A percentile compares a stretch with the other conserved stretches of the same genome.
Evolutionary conservation across 495 filamentous ascomycete genomes (phyloP).

Genomic region (Penicillium samsonianum): DNA sequence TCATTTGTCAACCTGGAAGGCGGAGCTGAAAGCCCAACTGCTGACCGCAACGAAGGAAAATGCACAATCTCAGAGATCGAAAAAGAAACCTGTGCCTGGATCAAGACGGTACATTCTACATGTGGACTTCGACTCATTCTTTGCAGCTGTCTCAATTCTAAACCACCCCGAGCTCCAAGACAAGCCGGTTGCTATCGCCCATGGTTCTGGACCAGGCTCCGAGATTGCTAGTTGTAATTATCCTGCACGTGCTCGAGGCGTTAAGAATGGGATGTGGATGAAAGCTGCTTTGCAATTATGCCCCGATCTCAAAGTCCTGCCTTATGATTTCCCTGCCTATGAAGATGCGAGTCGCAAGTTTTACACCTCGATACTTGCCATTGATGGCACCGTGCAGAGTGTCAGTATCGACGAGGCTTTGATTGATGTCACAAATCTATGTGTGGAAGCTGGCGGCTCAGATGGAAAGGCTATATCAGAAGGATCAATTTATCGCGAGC

Average conservation of each 20-base stretch:
- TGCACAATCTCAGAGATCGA: constrained; percentile 51
- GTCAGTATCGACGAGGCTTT: constrained; percentile 96
- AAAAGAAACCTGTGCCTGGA: constrained; percentile 54
- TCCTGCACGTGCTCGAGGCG: constrained; percentile 75
- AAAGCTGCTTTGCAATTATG: constrained; percentile 80
- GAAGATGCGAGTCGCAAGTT: constrained; percentile 89
- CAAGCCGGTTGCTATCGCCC: constrained; percentile 87
- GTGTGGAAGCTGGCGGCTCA: constrained; percentile 65
- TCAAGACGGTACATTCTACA: constrained; percentile 85
- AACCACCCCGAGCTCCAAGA: constrained; percentile 74
- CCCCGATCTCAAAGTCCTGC: constrained; percentile 78
- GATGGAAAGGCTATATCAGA: constrained; percentile 68
- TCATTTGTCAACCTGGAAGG: constrained; percentile 94
- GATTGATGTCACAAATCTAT: constrained; percentile 70
- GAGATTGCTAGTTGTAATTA: constrained; percentile 99
- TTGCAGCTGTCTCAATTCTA: constrained; percentile 84
- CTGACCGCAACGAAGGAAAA: constrained; percentile 75
- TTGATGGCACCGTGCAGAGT: constrained; percentile 85
- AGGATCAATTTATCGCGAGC: constrained; percentile 76
- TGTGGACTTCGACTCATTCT: constrained; percentile 97
- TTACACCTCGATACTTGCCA: constrained; percentile 77
- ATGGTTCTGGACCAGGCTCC: constrained; percentile 79
- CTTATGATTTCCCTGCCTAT: constrained; percentile 92
- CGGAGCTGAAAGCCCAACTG: constrained; percentile 83
- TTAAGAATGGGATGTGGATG: constrained; percentile 99